These are phyloP conservation scores for Pichiaceae sp. DNA, from an alignment of 1,139 yeast genomes.

Conservation along the genomic window DNA sequence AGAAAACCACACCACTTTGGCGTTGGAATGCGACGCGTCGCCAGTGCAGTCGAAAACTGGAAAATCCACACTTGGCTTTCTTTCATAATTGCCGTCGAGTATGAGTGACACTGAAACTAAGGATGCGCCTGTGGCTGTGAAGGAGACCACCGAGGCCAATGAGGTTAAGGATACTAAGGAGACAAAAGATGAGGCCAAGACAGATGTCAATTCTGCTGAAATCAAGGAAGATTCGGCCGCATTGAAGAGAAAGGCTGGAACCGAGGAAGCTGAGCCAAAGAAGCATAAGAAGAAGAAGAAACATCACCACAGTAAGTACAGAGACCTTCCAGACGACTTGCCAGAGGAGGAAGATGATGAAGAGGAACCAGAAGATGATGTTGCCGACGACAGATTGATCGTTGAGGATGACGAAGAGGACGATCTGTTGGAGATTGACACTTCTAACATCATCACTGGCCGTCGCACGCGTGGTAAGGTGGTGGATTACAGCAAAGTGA, in stretches of 20 bases:
- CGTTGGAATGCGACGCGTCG: no score
- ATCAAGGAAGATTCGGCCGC: conserved; percentile 1
- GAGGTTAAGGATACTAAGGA: neutral
- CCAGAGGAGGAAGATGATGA: conserved; percentile 33
- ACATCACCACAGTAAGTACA: conserved; percentile 39
- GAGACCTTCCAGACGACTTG: conserved; percentile 40
- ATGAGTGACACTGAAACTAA: no score
- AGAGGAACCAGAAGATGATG: conserved; percentile 33
- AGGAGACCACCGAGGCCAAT: neutral
- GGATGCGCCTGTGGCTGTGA: no score
- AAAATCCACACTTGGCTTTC: no score
- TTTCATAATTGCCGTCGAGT: no score
- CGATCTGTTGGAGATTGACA: conserved; percentile 75
- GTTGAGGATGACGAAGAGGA: conserved; percentile 69
- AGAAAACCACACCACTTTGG: no score
- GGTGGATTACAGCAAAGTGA: conserved; percentile 82
- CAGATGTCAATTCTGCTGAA: neutral
- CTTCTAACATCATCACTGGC: conserved; percentile 76
- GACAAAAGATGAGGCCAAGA: neutral
- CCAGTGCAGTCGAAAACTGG: no score
- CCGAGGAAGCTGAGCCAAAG: conserved; percentile 12
- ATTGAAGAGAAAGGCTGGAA: conserved; percentile 13
- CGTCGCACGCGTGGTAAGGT: conserved; percentile 89
- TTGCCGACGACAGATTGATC: conserved; percentile 47
- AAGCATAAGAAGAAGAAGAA: conserved; percentile 36